phyloP scores from a whole-genome alignment of 2,329 filamentous ascomycete genomes.

The Fusarium falciforme region DNA sequence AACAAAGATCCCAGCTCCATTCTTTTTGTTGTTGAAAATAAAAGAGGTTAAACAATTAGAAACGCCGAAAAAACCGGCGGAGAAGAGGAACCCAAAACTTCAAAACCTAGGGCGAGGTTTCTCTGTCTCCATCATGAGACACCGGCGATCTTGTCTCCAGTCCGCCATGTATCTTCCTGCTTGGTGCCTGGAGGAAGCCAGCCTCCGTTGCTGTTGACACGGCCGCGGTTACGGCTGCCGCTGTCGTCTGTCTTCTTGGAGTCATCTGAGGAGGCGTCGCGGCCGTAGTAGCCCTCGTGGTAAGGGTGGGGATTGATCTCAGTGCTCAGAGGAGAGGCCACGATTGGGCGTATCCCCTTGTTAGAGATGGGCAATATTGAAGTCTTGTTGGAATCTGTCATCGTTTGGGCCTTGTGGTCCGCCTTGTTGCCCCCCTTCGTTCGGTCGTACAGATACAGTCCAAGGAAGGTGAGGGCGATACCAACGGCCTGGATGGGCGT shows the following conservation, averaged over 20 bases:
- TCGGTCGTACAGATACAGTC: conserved; percentile 94
- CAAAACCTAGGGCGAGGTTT: not conserved
- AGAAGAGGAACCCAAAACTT: conserved; percentile 5
- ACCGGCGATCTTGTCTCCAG: conserved; percentile 49
- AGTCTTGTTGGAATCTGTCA: conserved; percentile 53
- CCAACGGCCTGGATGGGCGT: conserved; percentile 85
- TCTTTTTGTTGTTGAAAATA: conserved; percentile 6
- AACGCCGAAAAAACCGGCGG: not conserved
- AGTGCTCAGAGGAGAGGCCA: conserved; percentile 38
- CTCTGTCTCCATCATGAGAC: conserved; percentile 33
- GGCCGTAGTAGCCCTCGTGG: conserved; percentile 58
- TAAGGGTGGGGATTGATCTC: conserved; percentile 54
- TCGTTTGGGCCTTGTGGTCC: conserved; percentile 81
- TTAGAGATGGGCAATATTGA: conserved; percentile 75
- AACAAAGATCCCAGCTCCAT: conserved; percentile 13
- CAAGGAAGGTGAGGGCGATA: conserved; percentile 89
- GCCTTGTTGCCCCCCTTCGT: conserved; percentile 89
- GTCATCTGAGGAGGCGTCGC: conserved; percentile 54
- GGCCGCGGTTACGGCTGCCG: conserved; percentile 52
- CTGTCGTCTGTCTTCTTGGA: conserved; percentile 68
- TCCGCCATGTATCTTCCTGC: conserved; percentile 85
- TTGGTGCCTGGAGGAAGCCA: conserved; percentile 85
- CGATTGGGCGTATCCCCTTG: conserved; percentile 45
- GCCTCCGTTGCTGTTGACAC: conserved; percentile 54
- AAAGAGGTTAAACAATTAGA: conserved; percentile 10